Percentiles rank a stretch among this genome's conserved stretches.
Evolutionary conservation across 257 asterid genomes (phyloP).

Genomic region (Ilex aquifolium): DNA sequence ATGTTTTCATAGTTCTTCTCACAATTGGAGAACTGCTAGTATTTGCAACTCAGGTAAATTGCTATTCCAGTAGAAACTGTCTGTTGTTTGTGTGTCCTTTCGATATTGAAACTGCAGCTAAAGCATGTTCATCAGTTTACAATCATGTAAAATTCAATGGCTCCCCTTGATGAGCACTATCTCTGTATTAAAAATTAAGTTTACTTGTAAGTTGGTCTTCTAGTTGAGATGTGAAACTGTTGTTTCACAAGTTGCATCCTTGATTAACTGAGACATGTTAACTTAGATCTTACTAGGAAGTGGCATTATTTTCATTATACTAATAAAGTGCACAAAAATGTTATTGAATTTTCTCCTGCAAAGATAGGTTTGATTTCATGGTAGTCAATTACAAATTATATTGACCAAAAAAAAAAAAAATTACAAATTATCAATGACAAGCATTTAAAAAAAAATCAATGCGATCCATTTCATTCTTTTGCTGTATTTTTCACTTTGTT

Average conservation of each 20-base stretch:
- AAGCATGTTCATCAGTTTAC: not conserved
- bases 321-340: no score
- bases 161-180: not conserved
- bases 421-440: no score
- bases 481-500: no score
- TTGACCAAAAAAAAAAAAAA: no score
- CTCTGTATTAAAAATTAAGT: not conserved
- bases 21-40: constrained; percentile 76
- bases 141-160: not conserved
- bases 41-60: constrained; percentile 83
- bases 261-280: not conserved
- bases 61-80: not conserved
- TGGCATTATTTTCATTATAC: no score
- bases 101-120: not conserved
- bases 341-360: no score
- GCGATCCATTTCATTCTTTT: no score
- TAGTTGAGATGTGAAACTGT: not conserved
- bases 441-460: no score
- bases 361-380: no score
- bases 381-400: no score
- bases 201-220: not conserved
- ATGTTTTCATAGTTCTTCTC: constrained; percentile 53
- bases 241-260: not conserved
- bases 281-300: no score
- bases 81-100: constrained; percentile 5